Percentiles rank a stretch among this genome's conserved stretches.
These are phyloP conservation scores for Epichloe hybrida DNA, from an alignment of 2,329 filamentous ascomycete genomes.

Conservation along the genomic window DNA sequence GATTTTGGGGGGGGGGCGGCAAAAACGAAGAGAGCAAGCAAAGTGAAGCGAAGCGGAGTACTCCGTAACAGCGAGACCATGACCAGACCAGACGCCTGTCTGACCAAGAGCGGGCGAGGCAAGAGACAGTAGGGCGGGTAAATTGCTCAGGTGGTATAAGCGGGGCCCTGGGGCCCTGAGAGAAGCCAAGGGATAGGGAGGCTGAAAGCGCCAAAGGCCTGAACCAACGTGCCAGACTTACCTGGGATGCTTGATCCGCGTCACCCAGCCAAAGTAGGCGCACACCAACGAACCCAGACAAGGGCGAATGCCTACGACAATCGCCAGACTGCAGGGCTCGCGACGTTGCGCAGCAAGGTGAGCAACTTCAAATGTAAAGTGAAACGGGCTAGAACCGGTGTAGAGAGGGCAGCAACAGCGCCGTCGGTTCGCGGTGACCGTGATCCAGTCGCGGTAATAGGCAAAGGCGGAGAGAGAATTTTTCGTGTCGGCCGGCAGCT, in stretches of 20 bases:
- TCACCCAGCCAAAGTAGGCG: not conserved
- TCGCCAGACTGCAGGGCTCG: not conserved
- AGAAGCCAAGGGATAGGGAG: not conserved
- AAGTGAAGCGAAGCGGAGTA: not conserved
- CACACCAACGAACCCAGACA: not conserved
- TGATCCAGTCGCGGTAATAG: slow-evolving; percentile 7
- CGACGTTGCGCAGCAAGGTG: not conserved
- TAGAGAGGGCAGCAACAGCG: not conserved
- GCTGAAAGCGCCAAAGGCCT: not conserved
- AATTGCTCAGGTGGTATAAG: not conserved
- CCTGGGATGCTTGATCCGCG: slow-evolving; percentile 1
- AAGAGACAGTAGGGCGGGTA: not conserved
- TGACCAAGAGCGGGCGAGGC: not conserved
- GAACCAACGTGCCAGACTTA: not conserved
- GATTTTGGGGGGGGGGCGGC: not conserved
- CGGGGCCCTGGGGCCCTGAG: not conserved
- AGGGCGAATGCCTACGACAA: not conserved
- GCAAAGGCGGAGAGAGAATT: slow-evolving; percentile 17
- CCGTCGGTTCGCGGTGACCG: slow-evolving; percentile 8
- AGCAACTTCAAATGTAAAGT: not conserved
- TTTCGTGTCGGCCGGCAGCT: slow-evolving; percentile 16
- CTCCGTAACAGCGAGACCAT: not conserved
- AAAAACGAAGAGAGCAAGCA: not conserved
- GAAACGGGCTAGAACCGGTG: not conserved
- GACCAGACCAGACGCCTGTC: not conserved